Conservation (phyloP, 495 filamentous ascomycete genomes). For the Parachaetomium inaequale region DNA sequence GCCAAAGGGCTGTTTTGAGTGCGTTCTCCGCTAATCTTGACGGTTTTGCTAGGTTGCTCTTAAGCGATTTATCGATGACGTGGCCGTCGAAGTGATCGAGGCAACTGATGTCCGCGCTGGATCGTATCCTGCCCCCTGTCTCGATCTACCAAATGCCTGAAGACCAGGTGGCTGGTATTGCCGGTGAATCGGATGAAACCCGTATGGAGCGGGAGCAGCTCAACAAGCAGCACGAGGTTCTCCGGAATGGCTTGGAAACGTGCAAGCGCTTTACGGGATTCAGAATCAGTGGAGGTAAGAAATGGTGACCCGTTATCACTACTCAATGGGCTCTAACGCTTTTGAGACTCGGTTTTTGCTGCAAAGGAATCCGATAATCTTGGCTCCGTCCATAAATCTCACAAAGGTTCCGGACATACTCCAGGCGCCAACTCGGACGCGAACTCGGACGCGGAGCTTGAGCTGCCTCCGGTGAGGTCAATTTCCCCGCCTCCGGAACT, state of each 20-base stretch:
- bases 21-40: neutral
- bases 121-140: slow-evolving; percentile 42
- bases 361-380: no score
- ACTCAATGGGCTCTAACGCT: no score
- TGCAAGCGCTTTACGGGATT: slow-evolving; percentile 45
- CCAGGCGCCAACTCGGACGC: no score
- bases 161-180: slow-evolving; percentile 46
- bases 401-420: no score
- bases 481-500: no score
- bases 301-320: neutral
- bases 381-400: no score
- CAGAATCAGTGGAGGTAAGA: slow-evolving; percentile 18
- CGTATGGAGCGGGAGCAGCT: slow-evolving; percentile 48
- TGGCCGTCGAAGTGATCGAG: slow-evolving; percentile 57
- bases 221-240: slow-evolving; percentile 48
- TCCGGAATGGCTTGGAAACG: slow-evolving; percentile 46
- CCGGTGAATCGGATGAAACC: slow-evolving; percentile 54
- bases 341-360: no score
- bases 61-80: slow-evolving; percentile 59
- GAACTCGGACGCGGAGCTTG: no score
- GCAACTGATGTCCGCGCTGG: slow-evolving; percentile 49
- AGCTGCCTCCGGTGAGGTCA: no score
- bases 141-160: slow-evolving; percentile 43
- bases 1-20: no score
- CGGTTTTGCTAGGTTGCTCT: slow-evolving; percentile 50